Evolutionary conservation across 1,284 basidiomycete genomes (phyloP).

Genomic region (Cutaneotrichosporon arboriforme): DNA sequence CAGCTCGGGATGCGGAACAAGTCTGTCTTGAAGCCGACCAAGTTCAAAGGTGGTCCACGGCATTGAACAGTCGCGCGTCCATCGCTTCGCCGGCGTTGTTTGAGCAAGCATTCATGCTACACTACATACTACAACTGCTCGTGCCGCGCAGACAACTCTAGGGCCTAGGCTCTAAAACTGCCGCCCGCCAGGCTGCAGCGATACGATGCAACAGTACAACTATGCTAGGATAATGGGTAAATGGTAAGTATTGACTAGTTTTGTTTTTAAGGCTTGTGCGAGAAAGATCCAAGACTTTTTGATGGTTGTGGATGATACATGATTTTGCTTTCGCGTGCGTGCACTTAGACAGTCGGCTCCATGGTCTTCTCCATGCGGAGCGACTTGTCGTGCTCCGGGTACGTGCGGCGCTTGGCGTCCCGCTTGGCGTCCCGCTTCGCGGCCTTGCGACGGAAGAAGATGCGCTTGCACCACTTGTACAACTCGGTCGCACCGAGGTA

Average conservation of each 20-base stretch:
- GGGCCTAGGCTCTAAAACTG: constrained; percentile 3
- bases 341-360: neutral
- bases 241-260: neutral
- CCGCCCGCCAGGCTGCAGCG: constrained; percentile 4
- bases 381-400: constrained; percentile 33
- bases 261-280: neutral
- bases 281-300: neutral
- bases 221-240: neutral
- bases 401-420: neutral
- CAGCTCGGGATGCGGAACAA: too few species aligned
- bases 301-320: neutral
- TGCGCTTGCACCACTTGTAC: constrained; percentile 40
- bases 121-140: constrained; percentile 4
- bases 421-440: constrained; percentile 1
- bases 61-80: too few species aligned
- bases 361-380: constrained; percentile 39
- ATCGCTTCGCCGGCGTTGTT: too few species aligned
- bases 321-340: neutral
- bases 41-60: too few species aligned
- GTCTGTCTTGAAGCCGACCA: too few species aligned
- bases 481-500: constrained; percentile 37
- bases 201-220: constrained; percentile 3
- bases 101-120: constrained; percentile 2
- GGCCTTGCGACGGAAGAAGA: constrained; percentile 16
- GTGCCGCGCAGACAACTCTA: neutral